A percentile compares a stretch with the other conserved stretches of the same genome.
These are phyloP conservation scores for Trichoderma lentiforme DNA, from an alignment of 2,329 filamentous ascomycete species.

Conservation along the genomic window DNA sequence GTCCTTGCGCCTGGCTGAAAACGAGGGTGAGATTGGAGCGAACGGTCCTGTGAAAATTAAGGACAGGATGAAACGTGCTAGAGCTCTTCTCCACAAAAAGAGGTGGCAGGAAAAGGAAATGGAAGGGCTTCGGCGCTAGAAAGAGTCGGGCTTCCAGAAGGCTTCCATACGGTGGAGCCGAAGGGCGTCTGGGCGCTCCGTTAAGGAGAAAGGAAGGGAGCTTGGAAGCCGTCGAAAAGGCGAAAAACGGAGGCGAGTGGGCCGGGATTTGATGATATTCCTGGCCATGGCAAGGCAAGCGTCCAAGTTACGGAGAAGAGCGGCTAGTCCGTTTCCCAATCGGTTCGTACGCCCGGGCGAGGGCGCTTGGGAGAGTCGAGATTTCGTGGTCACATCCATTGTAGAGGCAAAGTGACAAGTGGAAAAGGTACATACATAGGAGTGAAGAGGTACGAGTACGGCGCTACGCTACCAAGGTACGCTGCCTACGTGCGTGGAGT, in stretches of 20 bases:
- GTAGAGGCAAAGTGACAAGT: background rate
- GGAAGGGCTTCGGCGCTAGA: constrained; percentile 11
- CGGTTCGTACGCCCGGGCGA: constrained; percentile 4
- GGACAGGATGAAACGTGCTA: constrained; percentile 14
- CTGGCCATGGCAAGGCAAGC: background rate
- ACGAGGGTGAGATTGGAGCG: constrained; percentile 4
- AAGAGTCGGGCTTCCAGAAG: constrained; percentile 16
- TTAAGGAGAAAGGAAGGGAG: background rate
- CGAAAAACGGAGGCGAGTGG: constrained; percentile 12
- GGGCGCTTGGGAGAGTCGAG: constrained; percentile 11
- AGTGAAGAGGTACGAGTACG: background rate
- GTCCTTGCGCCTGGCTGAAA: constrained; percentile 2
- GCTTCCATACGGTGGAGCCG: constrained; percentile 17
- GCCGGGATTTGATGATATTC: background rate
- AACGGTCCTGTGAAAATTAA: constrained; percentile 7
- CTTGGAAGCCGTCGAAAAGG: background rate
- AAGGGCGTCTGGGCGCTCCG: constrained; percentile 11
- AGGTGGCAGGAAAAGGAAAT: background rate
- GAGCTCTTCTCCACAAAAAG: background rate
- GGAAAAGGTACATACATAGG: background rate
- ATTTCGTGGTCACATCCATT: background rate
- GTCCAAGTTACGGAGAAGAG: background rate
- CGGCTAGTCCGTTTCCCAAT: constrained; percentile 3
- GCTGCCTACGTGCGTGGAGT: background rate
- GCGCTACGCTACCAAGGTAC: background rate